Evolutionary conservation across 2,329 filamentous ascomycete species (phyloP).

Genomic region (Graphilbum ipis-grandicollis): DNA sequence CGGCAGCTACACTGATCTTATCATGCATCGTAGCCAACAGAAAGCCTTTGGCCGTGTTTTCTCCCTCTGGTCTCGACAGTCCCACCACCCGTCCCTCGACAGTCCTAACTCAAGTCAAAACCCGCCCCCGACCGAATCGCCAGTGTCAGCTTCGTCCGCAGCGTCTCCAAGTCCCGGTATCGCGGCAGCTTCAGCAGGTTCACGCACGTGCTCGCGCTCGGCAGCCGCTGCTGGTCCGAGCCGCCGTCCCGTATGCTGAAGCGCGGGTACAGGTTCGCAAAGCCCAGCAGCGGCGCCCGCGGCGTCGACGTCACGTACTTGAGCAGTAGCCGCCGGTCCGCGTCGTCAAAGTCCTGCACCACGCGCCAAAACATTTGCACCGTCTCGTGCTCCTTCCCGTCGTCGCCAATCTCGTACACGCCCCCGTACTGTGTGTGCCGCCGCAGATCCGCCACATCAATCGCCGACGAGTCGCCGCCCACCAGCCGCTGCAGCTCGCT

Average conservation of each 20-base stretch:
- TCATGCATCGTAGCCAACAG: no score
- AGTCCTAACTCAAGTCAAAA: constrained; percentile 58
- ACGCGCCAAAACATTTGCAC: constrained; percentile 84
- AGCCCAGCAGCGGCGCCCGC: constrained; percentile 74
- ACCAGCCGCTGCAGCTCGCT: constrained; percentile 85
- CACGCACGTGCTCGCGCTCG: constrained; percentile 90
- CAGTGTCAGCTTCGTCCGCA: constrained; percentile 74
- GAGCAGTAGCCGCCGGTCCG: constrained; percentile 66
- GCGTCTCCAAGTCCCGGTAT: constrained; percentile 46
- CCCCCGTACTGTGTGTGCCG: constrained; percentile 76
- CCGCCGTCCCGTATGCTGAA: constrained; percentile 85
- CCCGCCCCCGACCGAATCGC: constrained; percentile 80
- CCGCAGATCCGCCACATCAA: constrained; percentile 75
- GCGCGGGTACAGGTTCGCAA: constrained; percentile 63
- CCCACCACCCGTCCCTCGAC: not conserved
- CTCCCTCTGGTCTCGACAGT: no score
- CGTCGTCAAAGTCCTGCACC: constrained; percentile 57
- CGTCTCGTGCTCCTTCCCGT: constrained; percentile 69
- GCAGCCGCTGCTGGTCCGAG: constrained; percentile 57
- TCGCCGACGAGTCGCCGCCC: constrained; percentile 69
- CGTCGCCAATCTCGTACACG: constrained; percentile 77
- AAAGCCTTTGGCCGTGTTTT: no score
- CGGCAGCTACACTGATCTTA: no score
- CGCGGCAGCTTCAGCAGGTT: constrained; percentile 85
- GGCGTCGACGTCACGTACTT: constrained; percentile 95